These are phyloP conservation scores for Salix suchowensis DNA, from an alignment of 345 rosid genomes.

Conservation along the genomic window DNA sequence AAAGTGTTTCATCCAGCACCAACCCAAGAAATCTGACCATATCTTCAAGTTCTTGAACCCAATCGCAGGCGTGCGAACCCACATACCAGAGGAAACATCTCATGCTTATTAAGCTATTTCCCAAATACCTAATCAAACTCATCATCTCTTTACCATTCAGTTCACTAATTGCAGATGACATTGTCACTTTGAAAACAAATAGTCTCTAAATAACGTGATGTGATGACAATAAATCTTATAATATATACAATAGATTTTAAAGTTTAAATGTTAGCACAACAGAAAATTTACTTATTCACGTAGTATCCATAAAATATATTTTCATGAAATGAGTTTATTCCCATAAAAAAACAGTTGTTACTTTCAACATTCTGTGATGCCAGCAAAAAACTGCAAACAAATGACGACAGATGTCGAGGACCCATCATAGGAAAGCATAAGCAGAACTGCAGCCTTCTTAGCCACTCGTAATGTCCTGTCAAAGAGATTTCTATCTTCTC, in stretches of 20 bases:
- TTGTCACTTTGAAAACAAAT: constrained; percentile 35
- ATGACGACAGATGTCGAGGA: constrained; percentile 70
- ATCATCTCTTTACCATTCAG: constrained; percentile 61
- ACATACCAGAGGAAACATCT: constrained; percentile 64
- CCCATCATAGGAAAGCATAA: constrained; percentile 77
- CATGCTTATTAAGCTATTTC: constrained; percentile 76
- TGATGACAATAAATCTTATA: too few species aligned
- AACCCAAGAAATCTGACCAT: constrained; percentile 53
- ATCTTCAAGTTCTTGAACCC: constrained; percentile 75
- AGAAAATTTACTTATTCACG: rapidly evolving
- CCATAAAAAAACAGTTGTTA: too few species aligned
- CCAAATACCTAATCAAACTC: constrained; percentile 54
- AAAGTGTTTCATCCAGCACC: constrained; percentile 64
- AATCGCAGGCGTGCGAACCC: constrained; percentile 58
- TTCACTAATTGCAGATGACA: constrained; percentile 55
- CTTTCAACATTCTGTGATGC: constrained; percentile 43
- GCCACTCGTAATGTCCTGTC: constrained; percentile 37
- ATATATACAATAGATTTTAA: too few species aligned
- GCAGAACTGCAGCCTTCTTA: constrained; percentile 61
- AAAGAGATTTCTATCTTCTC: constrained; percentile 34
- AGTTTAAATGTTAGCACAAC: rapidly evolving
- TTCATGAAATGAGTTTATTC: rapidly evolving
- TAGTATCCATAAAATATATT: too few species aligned
- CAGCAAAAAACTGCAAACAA: constrained; percentile 70
- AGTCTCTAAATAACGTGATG: too few species aligned